These are phyloP conservation scores for Auricularia auricula-judae DNA, from an alignment of 768 basidiomycete species.

Conservation along the genomic window DNA sequence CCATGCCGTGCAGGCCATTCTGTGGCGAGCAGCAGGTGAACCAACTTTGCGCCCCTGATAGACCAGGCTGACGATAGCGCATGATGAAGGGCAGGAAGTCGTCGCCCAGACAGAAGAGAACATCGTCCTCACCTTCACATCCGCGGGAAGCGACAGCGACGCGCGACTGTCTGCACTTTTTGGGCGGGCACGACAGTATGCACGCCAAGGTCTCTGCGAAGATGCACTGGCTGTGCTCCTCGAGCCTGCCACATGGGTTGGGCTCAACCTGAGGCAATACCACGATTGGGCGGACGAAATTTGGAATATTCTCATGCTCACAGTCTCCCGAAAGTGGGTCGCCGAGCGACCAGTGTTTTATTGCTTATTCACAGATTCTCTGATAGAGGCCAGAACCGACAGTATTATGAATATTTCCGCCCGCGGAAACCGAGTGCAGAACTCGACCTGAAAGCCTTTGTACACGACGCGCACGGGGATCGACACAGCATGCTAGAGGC, in stretches of 20 bases:
- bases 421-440: slow-evolving; percentile 46
- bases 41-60: background rate
- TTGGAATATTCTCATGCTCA: slow-evolving; percentile 65
- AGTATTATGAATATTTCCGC: slow-evolving; percentile 55
- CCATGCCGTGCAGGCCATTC: slow-evolving; percentile 61
- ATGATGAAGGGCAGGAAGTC: slow-evolving; percentile 45
- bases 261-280: slow-evolving; percentile 54
- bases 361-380: slow-evolving; percentile 1
- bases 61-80: slow-evolving; percentile 8
- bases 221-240: slow-evolving; percentile 52
- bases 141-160: slow-evolving; percentile 45
- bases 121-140: slow-evolving; percentile 57
- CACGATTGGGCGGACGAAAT: slow-evolving; percentile 63
- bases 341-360: background rate
- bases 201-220: slow-evolving; percentile 57
- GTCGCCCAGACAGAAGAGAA: slow-evolving; percentile 59
- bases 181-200: slow-evolving; percentile 61
- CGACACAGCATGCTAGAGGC: slow-evolving; percentile 31
- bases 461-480: slow-evolving; percentile 27
- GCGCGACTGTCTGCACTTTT: slow-evolving; percentile 48
- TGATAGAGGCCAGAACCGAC: slow-evolving; percentile 49
- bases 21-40: slow-evolving; percentile 63
- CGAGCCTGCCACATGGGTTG: slow-evolving; percentile 59
- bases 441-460: slow-evolving; percentile 47
- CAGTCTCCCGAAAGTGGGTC: slow-evolving; percentile 56